phyloP scores from a whole-genome alignment of 164 flowering plant genomes.

The Warburgia ugandensis region DNA sequence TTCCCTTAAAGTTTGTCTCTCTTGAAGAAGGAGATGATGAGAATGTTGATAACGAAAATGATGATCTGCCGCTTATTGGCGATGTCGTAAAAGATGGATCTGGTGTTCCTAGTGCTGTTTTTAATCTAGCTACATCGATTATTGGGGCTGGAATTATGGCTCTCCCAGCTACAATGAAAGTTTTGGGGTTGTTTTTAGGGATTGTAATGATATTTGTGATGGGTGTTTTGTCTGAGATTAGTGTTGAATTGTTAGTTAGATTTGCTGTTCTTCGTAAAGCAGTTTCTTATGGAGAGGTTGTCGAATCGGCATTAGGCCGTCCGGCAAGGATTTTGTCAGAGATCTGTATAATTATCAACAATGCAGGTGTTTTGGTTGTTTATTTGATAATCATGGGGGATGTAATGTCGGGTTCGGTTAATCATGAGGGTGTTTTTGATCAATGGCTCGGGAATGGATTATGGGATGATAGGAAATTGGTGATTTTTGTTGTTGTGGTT shows the following conservation, averaged over 20 bases:
- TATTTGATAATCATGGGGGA: conserved; percentile 97
- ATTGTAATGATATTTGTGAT: conserved; percentile 58
- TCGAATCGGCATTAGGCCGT: conserved; percentile 64
- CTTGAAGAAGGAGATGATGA: conserved; percentile 3
- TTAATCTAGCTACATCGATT: conserved; percentile 82
- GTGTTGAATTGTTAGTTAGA: conserved; percentile 71
- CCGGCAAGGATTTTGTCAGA: conserved; percentile 62
- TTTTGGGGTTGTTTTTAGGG: conserved; percentile 72
- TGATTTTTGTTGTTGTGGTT: conserved; percentile 60
- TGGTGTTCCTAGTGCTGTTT: conserved; percentile 73
- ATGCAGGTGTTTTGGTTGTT: conserved; percentile 88
- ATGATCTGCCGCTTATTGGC: conserved; percentile 38
- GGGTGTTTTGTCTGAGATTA: conserved; percentile 77
- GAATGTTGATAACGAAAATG: conserved; percentile 25
- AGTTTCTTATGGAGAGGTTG: conserved; percentile 78
- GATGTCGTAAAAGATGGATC: conserved; percentile 32
- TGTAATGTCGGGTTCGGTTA: conserved; percentile 82
- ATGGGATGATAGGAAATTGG: conserved; percentile 78
- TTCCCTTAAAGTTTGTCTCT: background rate
- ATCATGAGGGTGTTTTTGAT: conserved; percentile 83
- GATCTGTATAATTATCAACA: conserved; percentile 79
- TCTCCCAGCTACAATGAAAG: conserved; percentile 93
- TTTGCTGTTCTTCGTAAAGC: conserved; percentile 62
- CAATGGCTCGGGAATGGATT: conserved; percentile 78
- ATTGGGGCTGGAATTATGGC: conserved; percentile 99